Base-by-base conservation (phyloP, 1,139 yeast species). In the Hanseniaspora gamundiae region DNA sequence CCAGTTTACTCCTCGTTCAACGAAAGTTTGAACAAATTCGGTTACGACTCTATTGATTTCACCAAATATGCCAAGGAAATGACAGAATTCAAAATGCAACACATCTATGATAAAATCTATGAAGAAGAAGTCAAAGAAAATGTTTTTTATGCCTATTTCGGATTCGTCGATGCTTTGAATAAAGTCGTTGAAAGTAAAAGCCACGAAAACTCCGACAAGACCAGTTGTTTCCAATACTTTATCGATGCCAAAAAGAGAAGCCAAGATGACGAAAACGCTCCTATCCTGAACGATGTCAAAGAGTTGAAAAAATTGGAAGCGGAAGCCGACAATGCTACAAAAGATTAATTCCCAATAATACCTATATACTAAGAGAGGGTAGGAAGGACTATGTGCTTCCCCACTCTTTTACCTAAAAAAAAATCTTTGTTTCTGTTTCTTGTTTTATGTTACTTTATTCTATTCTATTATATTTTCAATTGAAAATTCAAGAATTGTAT, bases 1-100 rank as follows among this genome's bases (percentile, higher is more conserved):
- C 98, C 98, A 0, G 94, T 88, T 11, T 91, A 85, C 61, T 94
- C 83, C 45, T 81, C 85, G 7, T 86, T 83, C 62, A 91, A 91
- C 62, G 69, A 71, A 21, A 75, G 77, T 55, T 69, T 91, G 51
- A 72, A 73, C 47, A 78, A 78, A 49, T 76, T 80, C 56, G 96
- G 95, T n/a, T 84, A 85, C 58, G 82, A 81, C 38, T 75, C 74
- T 14, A 71, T 91, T 45, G 79, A 76, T 41, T 91, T 88, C 57
- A 69, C 71, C n/a, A 71, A 72, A 49, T 86, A 73, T 58, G 71
- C 74, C 47, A 66, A 68, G 14, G 78, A 84, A 57, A 87, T 91
- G 77, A 83, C 82, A 49, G 83, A 68, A 0, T 91, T 93, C 71
- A 93, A 93, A 66, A 77, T 76, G 77, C 81, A 80, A 60, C 80